Evolutionary conservation across 306 rosid species (phyloP).

Genomic region (Rosa multiflora): DNA sequence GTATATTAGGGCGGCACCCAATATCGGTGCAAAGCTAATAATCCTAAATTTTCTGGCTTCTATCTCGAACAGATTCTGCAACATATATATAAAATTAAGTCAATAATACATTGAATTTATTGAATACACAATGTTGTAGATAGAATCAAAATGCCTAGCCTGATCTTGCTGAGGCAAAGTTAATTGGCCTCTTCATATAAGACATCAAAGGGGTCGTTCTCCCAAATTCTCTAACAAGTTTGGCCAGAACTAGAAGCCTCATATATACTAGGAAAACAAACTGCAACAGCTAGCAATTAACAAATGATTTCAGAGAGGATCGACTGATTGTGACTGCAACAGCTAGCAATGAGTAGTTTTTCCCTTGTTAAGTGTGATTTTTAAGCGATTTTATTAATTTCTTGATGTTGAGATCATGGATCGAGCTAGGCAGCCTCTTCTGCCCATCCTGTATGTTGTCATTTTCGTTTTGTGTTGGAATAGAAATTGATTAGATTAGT

Average conservation of each 20-base stretch:
- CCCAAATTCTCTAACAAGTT: not conserved
- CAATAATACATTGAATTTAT: not conserved
- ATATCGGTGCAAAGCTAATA: not conserved
- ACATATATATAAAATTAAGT: not conserved
- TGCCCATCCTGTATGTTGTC: too few species aligned
- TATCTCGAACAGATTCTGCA: not conserved
- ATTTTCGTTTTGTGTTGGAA: too few species aligned
- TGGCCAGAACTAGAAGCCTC: not conserved
- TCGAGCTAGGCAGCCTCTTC: too few species aligned
- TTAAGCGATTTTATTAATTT: too few species aligned
- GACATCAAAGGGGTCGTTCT: not conserved
- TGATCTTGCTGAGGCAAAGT: not conserved
- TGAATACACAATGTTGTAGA: not conserved
- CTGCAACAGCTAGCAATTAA: not conserved
- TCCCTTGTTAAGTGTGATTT: not conserved
- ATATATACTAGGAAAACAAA: not conserved
- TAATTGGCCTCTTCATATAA: not conserved
- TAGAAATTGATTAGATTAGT: too few species aligned
- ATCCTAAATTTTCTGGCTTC: not conserved
- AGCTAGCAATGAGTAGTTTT: not conserved
- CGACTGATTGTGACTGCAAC: not conserved
- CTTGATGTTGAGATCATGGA: too few species aligned
- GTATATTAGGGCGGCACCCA: too few species aligned
- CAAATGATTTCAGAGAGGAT: not conserved
- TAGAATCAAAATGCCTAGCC: not conserved